Base-by-base conservation (phyloP, 1,284 basidiomycete species). In the Pulveroboletus sp. region DNA sequence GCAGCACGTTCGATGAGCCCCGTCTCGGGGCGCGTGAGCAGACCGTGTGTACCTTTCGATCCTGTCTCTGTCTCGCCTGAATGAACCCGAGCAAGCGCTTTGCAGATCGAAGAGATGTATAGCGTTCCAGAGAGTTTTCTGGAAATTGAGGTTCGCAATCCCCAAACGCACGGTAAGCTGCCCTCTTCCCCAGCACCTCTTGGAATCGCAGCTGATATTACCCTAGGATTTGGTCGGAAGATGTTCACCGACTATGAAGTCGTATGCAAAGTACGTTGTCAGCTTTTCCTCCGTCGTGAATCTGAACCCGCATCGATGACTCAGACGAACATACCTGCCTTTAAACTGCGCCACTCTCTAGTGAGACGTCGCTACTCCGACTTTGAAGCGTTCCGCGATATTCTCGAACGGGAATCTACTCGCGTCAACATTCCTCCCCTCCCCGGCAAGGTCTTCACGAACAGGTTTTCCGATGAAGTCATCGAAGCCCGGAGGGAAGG, bases 231-330 rank as follows among this genome's bases (percentile, higher is more conserved):
- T 69, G 94, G 95, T 35, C 81, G 96, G 65, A 98, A 98, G 82
- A 97, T 96, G 94, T 99, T 93, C 75, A 99, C 96, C 46, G 96
- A 99, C 81, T 99, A 99, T 71, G 96, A 99, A 78, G 91, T 99
- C 62, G 90, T 98, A 51, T 98, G 95, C 82, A 94, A 95, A 85
- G 95, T 92, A 50, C 12, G 64, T 53, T 28, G 17, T 44, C 26
- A 4, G 6, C 7, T 38, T 36, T 22, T 35, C 5, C 24, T 25
- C 22, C 18, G 14, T 28, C n/a, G 47, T 14, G 46, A 49, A n/a
- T 39, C 46, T 59, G 36, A 58, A 8, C 22, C 14, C 20, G 18
- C 18, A 39, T 45, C 20, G 18, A 36, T 48, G 12, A 49, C 39
- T 7, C 65, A 98, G 91, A 99, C 96, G 63, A 99, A 99, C 76